These are phyloP conservation scores for Umbilicus rupestris DNA, from an alignment of 164 flowering plant species.

Conservation along the genomic window DNA sequence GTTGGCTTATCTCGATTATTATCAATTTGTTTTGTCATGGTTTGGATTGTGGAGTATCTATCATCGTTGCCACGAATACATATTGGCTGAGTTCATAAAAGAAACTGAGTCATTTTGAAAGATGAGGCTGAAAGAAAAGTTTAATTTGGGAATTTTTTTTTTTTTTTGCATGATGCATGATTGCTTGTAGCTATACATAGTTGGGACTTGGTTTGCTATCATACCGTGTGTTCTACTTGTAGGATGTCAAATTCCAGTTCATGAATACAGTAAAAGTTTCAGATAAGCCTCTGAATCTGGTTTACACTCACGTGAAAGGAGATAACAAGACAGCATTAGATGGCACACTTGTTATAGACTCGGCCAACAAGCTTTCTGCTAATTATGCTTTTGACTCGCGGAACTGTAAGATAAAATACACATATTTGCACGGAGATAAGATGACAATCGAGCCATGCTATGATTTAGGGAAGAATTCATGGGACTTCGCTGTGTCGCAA, in stretches of 20 bases:
- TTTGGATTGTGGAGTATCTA: no score
- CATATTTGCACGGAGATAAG: constrained; percentile 49
- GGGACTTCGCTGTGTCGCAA: constrained; percentile 73
- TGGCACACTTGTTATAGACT: constrained; percentile 54
- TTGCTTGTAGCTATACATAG: neutral
- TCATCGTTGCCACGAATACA: neutral
- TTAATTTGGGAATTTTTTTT: neutral
- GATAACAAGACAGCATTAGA: constrained; percentile 61
- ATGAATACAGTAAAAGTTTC: constrained; percentile 65
- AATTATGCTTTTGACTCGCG: constrained; percentile 50
- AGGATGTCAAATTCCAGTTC: constrained; percentile 81
- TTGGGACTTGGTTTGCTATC: neutral
- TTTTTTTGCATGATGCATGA: no score
- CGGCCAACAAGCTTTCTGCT: constrained; percentile 70
- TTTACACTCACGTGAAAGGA: constrained; percentile 49
- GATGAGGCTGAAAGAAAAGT: neutral
- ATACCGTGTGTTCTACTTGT: neutral
- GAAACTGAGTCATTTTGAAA: neutral
- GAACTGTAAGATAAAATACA: constrained; percentile 66
- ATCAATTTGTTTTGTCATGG: no score
- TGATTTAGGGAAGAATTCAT: constrained; percentile 57
- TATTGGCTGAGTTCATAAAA: neutral
- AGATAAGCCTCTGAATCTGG: constrained; percentile 71
- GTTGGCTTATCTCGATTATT: no score
- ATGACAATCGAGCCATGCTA: constrained; percentile 76